Conservation (phyloP, 805 yeast species). For the Wickerhamomyces ciferrii region DNA sequence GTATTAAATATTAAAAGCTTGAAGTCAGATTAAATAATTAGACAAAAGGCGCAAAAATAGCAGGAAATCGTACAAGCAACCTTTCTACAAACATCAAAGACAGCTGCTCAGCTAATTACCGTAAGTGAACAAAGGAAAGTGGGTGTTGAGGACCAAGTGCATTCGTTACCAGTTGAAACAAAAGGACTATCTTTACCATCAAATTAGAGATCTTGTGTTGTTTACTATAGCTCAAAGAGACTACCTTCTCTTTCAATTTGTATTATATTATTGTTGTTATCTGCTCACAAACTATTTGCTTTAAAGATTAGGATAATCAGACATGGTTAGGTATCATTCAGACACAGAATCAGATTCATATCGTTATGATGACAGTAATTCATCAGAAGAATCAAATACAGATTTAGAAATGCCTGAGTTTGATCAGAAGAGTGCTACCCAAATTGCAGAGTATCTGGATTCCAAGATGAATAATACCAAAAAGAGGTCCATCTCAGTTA, state of each 20-base stretch:
- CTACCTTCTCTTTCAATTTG: too few relatives aligned
- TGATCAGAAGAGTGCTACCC: constrained; percentile 5
- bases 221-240: background rate
- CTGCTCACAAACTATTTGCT: background rate
- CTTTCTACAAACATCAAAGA: too few relatives aligned
- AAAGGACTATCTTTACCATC: background rate
- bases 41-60: background rate
- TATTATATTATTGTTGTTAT: background rate
- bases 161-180: background rate
- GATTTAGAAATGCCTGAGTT: constrained; percentile 10
- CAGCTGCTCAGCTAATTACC: background rate
- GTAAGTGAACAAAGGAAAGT: background rate
- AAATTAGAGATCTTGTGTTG: too few relatives aligned
- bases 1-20: too few relatives aligned
- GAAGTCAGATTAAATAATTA: background rate
- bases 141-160: background rate
- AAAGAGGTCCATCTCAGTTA: background rate
- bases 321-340: background rate
- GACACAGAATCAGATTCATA: constrained; percentile 3
- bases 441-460: constrained; percentile 15
- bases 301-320: background rate
- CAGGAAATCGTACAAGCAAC: background rate
- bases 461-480: constrained; percentile 1
- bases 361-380: constrained; percentile 6
- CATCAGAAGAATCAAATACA: background rate